Base-by-base conservation (phyloP, 116 monocot genomes). In the Iris pallida region DNA sequence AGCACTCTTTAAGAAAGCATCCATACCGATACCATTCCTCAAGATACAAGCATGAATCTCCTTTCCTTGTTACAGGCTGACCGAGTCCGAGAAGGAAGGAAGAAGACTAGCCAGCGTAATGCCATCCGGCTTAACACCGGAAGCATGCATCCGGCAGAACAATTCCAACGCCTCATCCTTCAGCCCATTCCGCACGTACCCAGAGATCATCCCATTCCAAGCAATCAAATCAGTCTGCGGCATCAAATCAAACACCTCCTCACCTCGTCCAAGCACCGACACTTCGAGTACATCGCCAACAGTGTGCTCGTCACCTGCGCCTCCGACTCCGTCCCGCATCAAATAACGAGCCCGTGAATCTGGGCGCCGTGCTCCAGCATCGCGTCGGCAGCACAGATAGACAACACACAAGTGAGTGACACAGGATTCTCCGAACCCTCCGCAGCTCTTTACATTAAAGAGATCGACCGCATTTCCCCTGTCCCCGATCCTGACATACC, bases 141-240 rank as follows among this genome's bases (percentile, higher is more conserved):
- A 46, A 46, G 49, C 41, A 66, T 89, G 89, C 88, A 95, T 95
- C 57, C 71, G 64, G 48, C 68, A 64, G 44, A 95, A 85, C 43
- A 84, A 79, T 55, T 73, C 64, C 20, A 91, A 72, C 0, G 95
- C 91, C 55, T 86, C 80, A 7, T 78, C 60, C 49, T 55, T 63
- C 12, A 95, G 66, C 18, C 88, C 91, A 77, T 84, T 95, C 61
- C 91, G 91, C 11, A 86, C 91, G 75, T 68, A 95, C 3, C 95
- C 89, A 11, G 86, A 88, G 49, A 95, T 89, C 78, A 95, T 82
- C 45, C 82, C 82, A 69, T 91, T 95, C 91, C 86, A 95, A 46
- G 91, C 64, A 13, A 95, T 85, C 57, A 79, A 63, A 66, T 86
- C 86, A 44, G 66, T 45, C 0, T 79, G 57, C n/a, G 75, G 73